A percentile compares a stretch with the other conserved stretches of the same genome.
phyloP scores from a whole-genome alignment of 1,284 basidiomycete species.

The Erythrobasidium hasegawianum region DNA sequence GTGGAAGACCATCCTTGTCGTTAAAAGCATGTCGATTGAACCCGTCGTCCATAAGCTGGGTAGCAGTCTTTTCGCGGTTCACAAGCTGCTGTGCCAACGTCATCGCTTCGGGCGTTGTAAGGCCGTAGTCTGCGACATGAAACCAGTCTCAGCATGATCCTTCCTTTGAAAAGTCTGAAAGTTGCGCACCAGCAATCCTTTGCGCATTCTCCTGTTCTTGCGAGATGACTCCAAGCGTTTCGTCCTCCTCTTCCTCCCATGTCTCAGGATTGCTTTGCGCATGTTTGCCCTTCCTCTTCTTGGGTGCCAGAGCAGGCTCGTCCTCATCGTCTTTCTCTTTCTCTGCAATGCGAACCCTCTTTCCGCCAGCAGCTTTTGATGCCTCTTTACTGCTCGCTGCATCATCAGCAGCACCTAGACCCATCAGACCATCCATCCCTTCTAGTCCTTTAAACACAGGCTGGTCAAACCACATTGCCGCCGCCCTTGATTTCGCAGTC shows the following conservation, averaged over 20 bases:
- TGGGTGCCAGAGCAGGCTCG: conserved; percentile 20
- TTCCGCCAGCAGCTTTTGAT: conserved; percentile 15
- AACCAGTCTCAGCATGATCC: not conserved
- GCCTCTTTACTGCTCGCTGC: conserved; percentile 45
- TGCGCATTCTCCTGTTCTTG: conserved; percentile 39
- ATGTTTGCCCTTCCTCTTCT: conserved; percentile 22
- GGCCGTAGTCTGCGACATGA: conserved; percentile 77
- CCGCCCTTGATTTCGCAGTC: conserved; percentile 47
- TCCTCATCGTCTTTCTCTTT: not conserved
- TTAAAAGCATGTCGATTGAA: conserved; percentile 91
- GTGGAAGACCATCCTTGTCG: conserved; percentile 83
- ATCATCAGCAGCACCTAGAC: conserved; percentile 42
- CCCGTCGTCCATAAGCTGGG: conserved; percentile 86
- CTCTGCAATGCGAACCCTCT: not conserved
- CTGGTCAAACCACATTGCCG: conserved; percentile 90
- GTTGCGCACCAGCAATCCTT: conserved; percentile 37
- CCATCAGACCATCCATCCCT: conserved; percentile 54
- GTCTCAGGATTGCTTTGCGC: conserved; percentile 21
- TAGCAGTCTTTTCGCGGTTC: conserved; percentile 84
- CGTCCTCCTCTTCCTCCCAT: conserved; percentile 50
- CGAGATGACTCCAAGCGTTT: conserved; percentile 48
- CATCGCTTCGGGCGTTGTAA: conserved; percentile 86
- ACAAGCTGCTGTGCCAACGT: conserved; percentile 88
- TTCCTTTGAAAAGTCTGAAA: conserved; percentile 4
- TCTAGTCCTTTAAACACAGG: conserved; percentile 79